Percentiles rank a stretch among this genome's conserved stretches.
Evolutionary conservation across 148 eudicot genomes (phyloP).

Genomic region (Euryodendron excelsum): DNA sequence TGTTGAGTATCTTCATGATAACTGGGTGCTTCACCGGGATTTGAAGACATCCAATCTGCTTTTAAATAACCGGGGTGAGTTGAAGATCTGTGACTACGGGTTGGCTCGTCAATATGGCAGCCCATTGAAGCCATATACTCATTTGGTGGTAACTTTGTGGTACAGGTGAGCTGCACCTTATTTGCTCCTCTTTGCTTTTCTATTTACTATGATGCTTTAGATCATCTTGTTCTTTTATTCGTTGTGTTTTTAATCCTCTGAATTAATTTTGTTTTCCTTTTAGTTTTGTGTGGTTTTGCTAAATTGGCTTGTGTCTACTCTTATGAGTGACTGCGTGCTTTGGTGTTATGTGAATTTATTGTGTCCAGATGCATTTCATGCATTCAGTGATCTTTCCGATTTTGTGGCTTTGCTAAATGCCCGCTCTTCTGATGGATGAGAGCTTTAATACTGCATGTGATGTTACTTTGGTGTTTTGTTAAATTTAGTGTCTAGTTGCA

Average conservation of each 20-base stretch:
- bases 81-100: conserved; percentile 85
- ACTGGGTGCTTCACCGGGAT: conserved; percentile 97
- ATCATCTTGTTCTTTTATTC: not conserved
- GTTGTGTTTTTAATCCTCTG: not conserved
- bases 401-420: too few relatives aligned
- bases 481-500: not conserved
- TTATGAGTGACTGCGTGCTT: not conserved
- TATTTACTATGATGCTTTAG: not conserved
- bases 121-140: conserved; percentile 92
- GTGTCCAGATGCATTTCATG: too few relatives aligned
- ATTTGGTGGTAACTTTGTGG: conserved; percentile 95
- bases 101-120: conserved; percentile 92
- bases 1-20: conserved; percentile 85
- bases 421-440: too few relatives aligned
- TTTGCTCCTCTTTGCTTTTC: not conserved
- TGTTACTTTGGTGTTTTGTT: not conserved
- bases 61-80: conserved; percentile 76
- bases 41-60: conserved; percentile 85
- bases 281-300: not conserved
- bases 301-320: not conserved
- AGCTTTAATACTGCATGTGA: not conserved
- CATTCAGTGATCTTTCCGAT: too few relatives aligned
- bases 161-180: conserved; percentile 70
- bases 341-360: too few relatives aligned
- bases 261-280: not conserved